Percentiles rank a stretch among this genome's conserved stretches.
Evolutionary conservation across 306 rosid genomes (phyloP).

Genomic region (Lotus japonicus): DNA sequence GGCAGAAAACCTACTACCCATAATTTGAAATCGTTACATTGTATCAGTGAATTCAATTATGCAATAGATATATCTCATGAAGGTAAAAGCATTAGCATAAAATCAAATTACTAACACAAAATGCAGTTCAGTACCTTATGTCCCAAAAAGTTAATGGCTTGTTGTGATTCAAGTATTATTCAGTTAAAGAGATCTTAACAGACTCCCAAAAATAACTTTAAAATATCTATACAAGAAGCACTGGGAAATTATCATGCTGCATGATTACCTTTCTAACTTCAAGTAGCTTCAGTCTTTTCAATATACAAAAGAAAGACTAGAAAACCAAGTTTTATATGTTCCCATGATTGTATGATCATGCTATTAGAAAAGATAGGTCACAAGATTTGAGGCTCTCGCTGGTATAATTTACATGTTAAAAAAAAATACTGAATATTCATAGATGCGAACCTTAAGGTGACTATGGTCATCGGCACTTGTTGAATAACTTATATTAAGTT

Average conservation of each 20-base stretch:
- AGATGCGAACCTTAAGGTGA: constrained; percentile 65
- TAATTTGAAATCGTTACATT: neutral
- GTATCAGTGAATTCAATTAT: neutral
- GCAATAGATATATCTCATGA: neutral
- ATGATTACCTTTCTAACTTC: neutral
- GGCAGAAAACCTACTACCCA: neutral
- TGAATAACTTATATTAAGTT: constrained; percentile 64
- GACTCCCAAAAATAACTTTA: neutral
- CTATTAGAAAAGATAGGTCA: neutral
- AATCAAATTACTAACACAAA: neutral
- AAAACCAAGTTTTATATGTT: neutral
- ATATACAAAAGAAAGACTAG: neutral
- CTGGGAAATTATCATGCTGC: neutral
- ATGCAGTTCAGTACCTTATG: too few relatives aligned
- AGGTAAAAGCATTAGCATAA: neutral
- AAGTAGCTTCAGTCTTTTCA: neutral
- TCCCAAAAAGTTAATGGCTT: neutral
- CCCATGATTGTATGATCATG: neutral
- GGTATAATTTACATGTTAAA: neutral
- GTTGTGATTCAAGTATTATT: neutral
- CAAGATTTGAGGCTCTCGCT: neutral
- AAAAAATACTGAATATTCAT: neutral
- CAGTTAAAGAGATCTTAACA: neutral
- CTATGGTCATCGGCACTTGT: constrained; percentile 72
- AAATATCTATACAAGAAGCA: neutral